Evolutionary conservation across 345 rosid genomes (phyloP).

Genomic region (Zanthoxylum bungeanum): DNA sequence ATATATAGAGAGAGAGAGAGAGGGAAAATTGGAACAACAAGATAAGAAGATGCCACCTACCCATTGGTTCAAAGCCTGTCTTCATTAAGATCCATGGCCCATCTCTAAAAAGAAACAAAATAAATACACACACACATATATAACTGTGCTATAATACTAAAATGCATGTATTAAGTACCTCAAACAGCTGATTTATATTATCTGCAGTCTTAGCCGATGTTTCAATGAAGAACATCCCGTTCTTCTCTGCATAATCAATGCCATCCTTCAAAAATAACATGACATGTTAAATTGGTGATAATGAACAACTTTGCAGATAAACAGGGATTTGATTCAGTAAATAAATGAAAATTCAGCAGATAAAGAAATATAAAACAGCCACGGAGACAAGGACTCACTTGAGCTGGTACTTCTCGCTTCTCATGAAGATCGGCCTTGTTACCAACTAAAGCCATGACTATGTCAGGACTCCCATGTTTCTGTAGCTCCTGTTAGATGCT

Average conservation of each 20-base stretch:
- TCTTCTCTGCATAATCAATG: constrained; percentile 87
- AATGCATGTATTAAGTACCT: constrained; percentile 41
- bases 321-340: neutral
- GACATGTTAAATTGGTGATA: neutral
- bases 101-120: no score
- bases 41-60: neutral
- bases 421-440: constrained; percentile 96
- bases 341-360: constrained; percentile 5
- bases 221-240: constrained; percentile 97
- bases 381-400: constrained; percentile 42
- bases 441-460: constrained; percentile 95
- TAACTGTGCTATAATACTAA: neutral
- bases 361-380: neutral
- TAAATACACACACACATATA: no score
- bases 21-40: neutral
- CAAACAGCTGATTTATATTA: constrained; percentile 86
- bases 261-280: constrained; percentile 64
- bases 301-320: neutral
- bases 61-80: neutral
- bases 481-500: constrained; percentile 75
- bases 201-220: constrained; percentile 98
- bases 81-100: neutral
- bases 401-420: constrained; percentile 67
- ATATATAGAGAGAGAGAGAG: no score
- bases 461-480: constrained; percentile 94